Evolutionary conservation across 805 yeast species (phyloP).

Genomic region (Schizosaccharomyces osmophilus): DNA sequence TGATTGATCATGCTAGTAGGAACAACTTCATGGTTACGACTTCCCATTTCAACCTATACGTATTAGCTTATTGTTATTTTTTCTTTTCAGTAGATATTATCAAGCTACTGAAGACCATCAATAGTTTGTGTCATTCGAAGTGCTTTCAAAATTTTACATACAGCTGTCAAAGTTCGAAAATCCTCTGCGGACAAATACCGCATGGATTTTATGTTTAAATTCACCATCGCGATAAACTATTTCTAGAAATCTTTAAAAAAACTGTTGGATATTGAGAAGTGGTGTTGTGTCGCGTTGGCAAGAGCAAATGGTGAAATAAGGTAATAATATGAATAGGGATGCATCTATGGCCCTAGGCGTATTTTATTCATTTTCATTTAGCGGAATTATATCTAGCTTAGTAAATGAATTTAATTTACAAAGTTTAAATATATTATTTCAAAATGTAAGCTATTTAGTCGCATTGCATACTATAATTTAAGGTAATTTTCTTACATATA

Average conservation of each 20-base stretch:
- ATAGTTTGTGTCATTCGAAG: conserved; percentile 14
- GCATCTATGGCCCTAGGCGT: background rate
- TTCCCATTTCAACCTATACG: conserved; percentile 44
- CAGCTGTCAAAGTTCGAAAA: conserved; percentile 68
- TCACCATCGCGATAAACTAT: conserved; percentile 22
- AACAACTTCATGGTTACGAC: conserved; percentile 80
- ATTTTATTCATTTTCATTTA: no score
- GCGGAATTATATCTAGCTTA: no score
- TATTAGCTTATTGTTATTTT: background rate
- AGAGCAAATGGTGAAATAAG: background rate
- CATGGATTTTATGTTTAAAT: conserved; percentile 80
- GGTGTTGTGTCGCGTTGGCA: background rate
- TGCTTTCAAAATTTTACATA: conserved; percentile 44
- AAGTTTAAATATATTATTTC: no score
- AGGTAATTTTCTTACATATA: no score
- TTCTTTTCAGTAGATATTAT: background rate
- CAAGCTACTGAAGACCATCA: background rate
- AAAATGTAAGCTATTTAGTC: no score
- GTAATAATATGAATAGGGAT: background rate
- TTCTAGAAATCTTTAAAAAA: background rate
- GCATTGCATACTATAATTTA: no score
- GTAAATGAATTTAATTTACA: no score
- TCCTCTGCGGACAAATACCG: conserved; percentile 78
- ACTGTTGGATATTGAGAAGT: no score
- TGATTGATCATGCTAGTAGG: conserved; percentile 69